Evolutionary conservation across 106 monocot species (phyloP), one percentile per base, ranked within the genome.

Genomic region (Apostasia shenzhenica): DNA sequence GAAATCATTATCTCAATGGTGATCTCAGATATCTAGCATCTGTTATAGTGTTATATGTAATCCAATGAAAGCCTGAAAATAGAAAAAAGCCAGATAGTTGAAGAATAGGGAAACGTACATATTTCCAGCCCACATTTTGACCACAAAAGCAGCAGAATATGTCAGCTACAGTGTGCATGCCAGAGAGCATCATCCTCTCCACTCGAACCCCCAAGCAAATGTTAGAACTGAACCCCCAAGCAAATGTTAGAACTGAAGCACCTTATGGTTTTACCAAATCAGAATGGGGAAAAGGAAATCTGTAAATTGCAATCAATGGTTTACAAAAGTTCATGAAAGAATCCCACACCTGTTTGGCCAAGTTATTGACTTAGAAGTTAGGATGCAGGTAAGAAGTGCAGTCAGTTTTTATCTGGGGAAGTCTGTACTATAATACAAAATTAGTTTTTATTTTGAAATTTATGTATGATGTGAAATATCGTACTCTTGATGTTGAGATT

Each of bases 91-190:
- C 4, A 5, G 9, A 63, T 42, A 43, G 11, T 63, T 63, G 2
- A 39, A 42, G 11, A 62, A 42, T n/a, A 66, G 47, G 0, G 10
- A 51, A 41, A 6, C 83, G 72, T 70, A 83, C 83, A 59, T 83
- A 83, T 83, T 83, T 79, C 83, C 83, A 83, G 13, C 83, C 83
- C 14, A 79, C 83, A 69, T 79, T 83, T 69, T 76, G 79, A 3
- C 79, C 83, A 72, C 83, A 83, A 67, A 5, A 72, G 73, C 79
- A 79, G 59, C 79, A 83, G 59, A 72, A 83, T 68, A 83, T 70
- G 52, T 83, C 83, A 66, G 76, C 79, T 48, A 83, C 83, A 12
- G 72, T 79, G 60, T 83, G 76, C 76, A 76, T 68, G 57, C 83
- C 83, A 12, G 83, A 83, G 4, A 76, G 79, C 76, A 83, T 72